phyloP scores from a whole-genome alignment of 257 asterid species.

The Voacanga thouarsii region DNA sequence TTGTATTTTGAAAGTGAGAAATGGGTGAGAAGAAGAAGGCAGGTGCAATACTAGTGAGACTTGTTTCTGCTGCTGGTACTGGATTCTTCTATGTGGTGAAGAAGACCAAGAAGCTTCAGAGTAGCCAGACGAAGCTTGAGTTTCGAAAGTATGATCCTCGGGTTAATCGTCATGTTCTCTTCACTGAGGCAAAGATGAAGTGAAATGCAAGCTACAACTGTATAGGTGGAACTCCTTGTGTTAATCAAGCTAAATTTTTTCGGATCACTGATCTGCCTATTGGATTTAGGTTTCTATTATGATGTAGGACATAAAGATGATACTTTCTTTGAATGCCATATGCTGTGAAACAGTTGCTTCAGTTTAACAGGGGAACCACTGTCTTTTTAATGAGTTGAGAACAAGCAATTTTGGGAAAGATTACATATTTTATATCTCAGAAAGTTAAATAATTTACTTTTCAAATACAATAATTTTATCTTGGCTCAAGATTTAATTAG shows the following conservation, averaged over 20 bases:
- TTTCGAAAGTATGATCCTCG: constrained; percentile 75
- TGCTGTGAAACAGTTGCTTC: neutral
- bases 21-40: constrained; percentile 17
- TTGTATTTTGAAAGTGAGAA: constrained; percentile 1
- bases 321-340: neutral
- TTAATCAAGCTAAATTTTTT: neutral
- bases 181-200: constrained; percentile 73
- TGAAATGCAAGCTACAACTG: constrained; percentile 20
- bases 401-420: neutral
- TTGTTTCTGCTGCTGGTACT: constrained; percentile 69
- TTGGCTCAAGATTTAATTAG: neutral
- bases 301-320: neutral
- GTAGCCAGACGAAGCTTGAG: constrained; percentile 47
- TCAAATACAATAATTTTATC: neutral
- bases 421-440: neutral
- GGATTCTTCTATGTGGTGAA: constrained; percentile 70
- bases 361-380: neutral
- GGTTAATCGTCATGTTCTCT: constrained; percentile 61
- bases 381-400: neutral
- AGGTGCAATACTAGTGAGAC: constrained; percentile 58
- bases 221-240: neutral
- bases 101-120: constrained; percentile 58
- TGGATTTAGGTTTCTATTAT: neutral
- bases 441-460: neutral
- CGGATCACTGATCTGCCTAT: neutral